Conservation (phyloP, 345 rosid species). For the Clausena lansium region DNA sequence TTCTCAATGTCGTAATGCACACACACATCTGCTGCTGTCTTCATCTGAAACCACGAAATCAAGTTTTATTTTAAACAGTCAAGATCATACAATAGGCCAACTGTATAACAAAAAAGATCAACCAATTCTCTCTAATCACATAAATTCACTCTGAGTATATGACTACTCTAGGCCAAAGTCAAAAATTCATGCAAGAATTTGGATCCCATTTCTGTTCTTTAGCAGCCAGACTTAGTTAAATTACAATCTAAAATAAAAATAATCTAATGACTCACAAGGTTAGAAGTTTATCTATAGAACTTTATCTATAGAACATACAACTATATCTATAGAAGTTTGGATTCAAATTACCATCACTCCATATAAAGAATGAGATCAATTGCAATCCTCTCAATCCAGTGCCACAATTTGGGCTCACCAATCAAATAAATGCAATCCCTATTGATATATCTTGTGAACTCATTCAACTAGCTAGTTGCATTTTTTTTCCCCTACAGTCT, state of each 20-base stretch:
- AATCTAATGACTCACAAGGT: not conserved
- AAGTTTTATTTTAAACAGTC: conserved; percentile 1
- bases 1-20: conserved; percentile 75
- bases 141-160: not conserved
- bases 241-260: not conserved
- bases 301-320: not conserved
- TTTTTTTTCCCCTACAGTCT: not conserved
- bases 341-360: not conserved
- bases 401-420: not conserved
- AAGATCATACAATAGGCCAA: conserved; percentile 5
- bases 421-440: not conserved
- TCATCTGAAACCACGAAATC: conserved; percentile 55
- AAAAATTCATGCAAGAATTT: not conserved
- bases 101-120: not conserved
- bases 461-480: not conserved
- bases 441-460: not conserved
- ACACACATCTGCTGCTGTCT: conserved; percentile 91
- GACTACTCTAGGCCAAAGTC: not conserved
- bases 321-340: not conserved
- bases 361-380: not conserved
- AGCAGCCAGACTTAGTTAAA: not conserved
- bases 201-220: not conserved
- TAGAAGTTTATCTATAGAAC: not conserved
- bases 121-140: not conserved
- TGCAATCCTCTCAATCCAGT: not conserved